Base-by-base conservation (phyloP, 1,139 yeast species). In the Geotrichum citri-aurantii region DNA sequence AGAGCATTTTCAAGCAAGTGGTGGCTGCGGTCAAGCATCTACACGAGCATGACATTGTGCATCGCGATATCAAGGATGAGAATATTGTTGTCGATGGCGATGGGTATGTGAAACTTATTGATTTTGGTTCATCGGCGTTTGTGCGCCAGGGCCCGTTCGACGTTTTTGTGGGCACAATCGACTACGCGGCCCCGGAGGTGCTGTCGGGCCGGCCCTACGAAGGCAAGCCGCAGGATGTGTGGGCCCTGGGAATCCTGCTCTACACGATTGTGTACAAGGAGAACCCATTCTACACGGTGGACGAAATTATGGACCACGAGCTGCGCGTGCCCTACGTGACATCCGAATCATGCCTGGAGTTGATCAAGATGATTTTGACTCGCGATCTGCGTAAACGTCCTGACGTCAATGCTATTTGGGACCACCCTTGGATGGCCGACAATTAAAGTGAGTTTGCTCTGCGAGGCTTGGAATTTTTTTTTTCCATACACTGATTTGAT, bases 121-220 rank as follows among this genome's bases (percentile, higher is more conserved):
- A 93, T 73, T 93, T 91, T 73, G 99, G 99, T 0, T 86, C 96
- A 58, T 96, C 97, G 0, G 96, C 97, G 0, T 89, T 90, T 71
- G 82, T 85, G 24, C 83, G 81, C 64, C 92, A 86, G 73, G 98
- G 98, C 0, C 98, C 98, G 2, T 93, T 92, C 74, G 97, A 92
- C 67, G 96, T 92, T 11, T 93, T 93, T 74, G 98, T 93, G 1
- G 99, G 99, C 1, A 93, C 99, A 0, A 84, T 93, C 48, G 98
- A 93, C 71, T 93, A 92, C 71, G 98, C 98, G 0, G 95, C 97
- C 0, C 98, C 99, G 0, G 99, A 93, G 72, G 97, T 93, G 0
- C 77, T 93, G 42, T 80, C 85, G 56, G 99, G 98, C 8, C 85
- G 85, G 61, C 86, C 91, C 33, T 93, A 93, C 69, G 89, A 84